Conservation (phyloP, 2,329 filamentous ascomycete genomes). For the Aspergillus carbonarius region DNA sequence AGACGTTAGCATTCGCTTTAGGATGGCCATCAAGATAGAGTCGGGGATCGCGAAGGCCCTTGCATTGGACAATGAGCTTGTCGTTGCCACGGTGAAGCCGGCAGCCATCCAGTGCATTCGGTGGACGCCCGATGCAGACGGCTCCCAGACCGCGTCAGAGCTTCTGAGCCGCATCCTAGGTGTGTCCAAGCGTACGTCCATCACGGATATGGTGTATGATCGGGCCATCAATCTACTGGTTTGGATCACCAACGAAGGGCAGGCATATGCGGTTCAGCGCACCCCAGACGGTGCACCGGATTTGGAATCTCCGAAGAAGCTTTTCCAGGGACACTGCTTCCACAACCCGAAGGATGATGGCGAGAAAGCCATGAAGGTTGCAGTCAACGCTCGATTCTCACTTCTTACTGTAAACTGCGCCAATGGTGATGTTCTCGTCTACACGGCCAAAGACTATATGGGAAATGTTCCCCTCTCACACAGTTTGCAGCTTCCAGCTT, state of each 20-base stretch:
- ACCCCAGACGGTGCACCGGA: slow-evolving; percentile 44
- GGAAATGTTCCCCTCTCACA: slow-evolving; percentile 91
- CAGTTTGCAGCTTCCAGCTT: slow-evolving; percentile 68
- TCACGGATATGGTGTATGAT: slow-evolving; percentile 87
- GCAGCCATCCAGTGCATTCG: slow-evolving; percentile 95
- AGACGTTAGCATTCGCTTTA: slow-evolving; percentile 87
- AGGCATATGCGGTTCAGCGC: slow-evolving; percentile 87
- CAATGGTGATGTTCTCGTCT: slow-evolving; percentile 80
- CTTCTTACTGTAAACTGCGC: slow-evolving; percentile 82
- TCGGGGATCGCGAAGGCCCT: slow-evolving; percentile 86
- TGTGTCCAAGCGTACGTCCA: slow-evolving; percentile 72
- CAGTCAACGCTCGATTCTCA: slow-evolving; percentile 94
- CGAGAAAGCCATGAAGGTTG: slow-evolving; percentile 67
- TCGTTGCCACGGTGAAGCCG: slow-evolving; percentile 88
- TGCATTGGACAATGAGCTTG: slow-evolving; percentile 85
- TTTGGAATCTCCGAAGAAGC: slow-evolving; percentile 55
- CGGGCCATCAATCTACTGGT: slow-evolving; percentile 93
- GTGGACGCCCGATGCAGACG: slow-evolving; percentile 81
- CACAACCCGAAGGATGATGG: slow-evolving; percentile 65
- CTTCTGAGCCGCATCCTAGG: slow-evolving; percentile 83
- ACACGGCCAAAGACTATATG: slow-evolving; percentile 86
- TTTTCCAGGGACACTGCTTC: slow-evolving; percentile 91
- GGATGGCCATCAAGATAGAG: slow-evolving; percentile 97
- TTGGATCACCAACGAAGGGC: slow-evolving; percentile 87
- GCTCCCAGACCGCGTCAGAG: slow-evolving; percentile 86